phyloP scores from a whole-genome alignment of 2,329 filamentous ascomycete species.

The Neodidymelliopsis sp. region DNA sequence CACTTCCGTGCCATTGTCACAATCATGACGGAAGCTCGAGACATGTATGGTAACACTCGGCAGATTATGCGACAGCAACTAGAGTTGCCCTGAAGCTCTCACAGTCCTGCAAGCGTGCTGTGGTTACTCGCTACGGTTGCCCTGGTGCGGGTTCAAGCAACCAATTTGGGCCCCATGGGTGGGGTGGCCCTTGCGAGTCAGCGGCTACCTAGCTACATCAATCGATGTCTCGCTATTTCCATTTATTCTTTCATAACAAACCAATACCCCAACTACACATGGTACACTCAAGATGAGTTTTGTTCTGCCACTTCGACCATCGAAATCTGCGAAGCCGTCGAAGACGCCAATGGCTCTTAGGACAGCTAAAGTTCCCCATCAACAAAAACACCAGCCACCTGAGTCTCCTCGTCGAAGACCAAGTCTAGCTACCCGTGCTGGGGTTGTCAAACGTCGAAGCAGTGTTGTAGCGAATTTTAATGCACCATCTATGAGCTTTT shows the following conservation, averaged over 20 bases:
- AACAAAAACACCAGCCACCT: slow-evolving; percentile 14
- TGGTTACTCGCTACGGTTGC: slow-evolving; percentile 5
- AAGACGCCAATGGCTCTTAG: slow-evolving; percentile 1
- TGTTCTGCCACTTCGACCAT: slow-evolving; percentile 16
- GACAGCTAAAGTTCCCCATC: background rate
- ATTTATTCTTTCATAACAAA: slow-evolving; percentile 5
- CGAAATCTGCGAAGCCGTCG: background rate
- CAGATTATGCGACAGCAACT: background rate
- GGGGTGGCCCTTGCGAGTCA: slow-evolving; percentile 17
- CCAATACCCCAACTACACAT: background rate
- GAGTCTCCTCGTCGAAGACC: slow-evolving; percentile 31
- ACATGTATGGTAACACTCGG: background rate
- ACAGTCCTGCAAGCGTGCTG: background rate
- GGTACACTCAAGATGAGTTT: slow-evolving; percentile 11
- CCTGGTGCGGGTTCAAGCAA: background rate
- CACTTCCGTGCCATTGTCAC: background rate
- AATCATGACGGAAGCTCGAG: background rate
- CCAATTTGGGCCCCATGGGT: slow-evolving; percentile 1
- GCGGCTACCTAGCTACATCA: slow-evolving; percentile 16
- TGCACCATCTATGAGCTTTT: slow-evolving; percentile 33
- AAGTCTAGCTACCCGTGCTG: slow-evolving; percentile 32
- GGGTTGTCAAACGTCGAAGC: slow-evolving; percentile 31
- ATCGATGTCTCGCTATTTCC: slow-evolving; percentile 12
- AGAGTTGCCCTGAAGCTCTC: background rate
- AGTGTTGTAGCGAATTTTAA: slow-evolving; percentile 26